phyloP scores from a whole-genome alignment of 805 yeast species.

The Komagataella mondaviorum region DNA sequence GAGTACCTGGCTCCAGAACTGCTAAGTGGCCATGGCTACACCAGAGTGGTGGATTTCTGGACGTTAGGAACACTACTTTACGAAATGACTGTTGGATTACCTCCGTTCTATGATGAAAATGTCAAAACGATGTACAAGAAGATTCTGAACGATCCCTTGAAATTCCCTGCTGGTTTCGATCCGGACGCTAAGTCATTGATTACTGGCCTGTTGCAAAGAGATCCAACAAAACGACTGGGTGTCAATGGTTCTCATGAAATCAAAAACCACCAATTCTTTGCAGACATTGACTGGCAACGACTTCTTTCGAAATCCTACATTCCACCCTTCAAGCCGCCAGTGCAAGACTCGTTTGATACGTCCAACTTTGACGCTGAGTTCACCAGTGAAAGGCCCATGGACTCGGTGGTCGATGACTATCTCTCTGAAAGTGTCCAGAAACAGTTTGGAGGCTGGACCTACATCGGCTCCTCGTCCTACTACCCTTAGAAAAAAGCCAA shows the following conservation, averaged over 20 bases:
- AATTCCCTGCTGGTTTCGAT: conserved; percentile 82
- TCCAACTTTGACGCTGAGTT: conserved; percentile 89
- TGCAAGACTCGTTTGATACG: conserved; percentile 74
- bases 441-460: conserved; percentile 99
- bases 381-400: conserved; percentile 86
- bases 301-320: conserved; percentile 75
- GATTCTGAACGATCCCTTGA: conserved; percentile 77
- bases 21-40: conserved; percentile 83
- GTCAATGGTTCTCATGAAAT: conserved; percentile 74
- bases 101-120: conserved; percentile 95
- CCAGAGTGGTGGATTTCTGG: conserved; percentile 98
- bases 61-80: conserved; percentile 86
- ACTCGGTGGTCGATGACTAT: conserved; percentile 87
- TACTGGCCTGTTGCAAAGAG: conserved; percentile 64
- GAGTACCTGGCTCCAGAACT: conserved; percentile 95
- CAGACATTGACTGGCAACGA: conserved; percentile 82
- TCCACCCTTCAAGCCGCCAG: conserved; percentile 93
- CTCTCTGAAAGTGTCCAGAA: conserved; percentile 91
- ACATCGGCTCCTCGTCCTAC: conserved; percentile 35
- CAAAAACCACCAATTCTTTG: conserved; percentile 73
- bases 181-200: conserved; percentile 75
- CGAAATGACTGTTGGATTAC: conserved; percentile 94
- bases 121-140: conserved; percentile 88
- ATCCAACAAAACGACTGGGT: conserved; percentile 71
- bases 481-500: conserved; percentile 8